Evolutionary conservation across 768 basidiomycete genomes (phyloP).

Genomic region (Amyloporia xantha): DNA sequence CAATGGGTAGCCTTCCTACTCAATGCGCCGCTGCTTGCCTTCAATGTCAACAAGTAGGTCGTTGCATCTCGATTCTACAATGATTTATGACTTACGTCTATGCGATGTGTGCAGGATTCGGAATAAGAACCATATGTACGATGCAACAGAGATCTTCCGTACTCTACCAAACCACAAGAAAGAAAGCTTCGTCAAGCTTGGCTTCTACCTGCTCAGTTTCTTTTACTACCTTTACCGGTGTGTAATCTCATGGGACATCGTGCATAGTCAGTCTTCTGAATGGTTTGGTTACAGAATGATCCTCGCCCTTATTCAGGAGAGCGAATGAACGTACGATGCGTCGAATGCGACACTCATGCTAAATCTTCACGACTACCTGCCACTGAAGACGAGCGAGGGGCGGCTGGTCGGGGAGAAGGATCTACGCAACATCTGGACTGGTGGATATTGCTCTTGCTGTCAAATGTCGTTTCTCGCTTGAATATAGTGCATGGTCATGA

Average conservation of each 20-base stretch:
- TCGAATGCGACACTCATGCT: neutral
- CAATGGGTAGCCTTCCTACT: slow-evolving; percentile 93
- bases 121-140: slow-evolving; percentile 95
- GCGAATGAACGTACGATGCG: slow-evolving; percentile 22
- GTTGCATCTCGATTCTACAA: too few species aligned
- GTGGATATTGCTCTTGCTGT: neutral
- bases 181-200: slow-evolving; percentile 92
- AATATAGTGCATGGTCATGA: slow-evolving; percentile 1
- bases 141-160: slow-evolving; percentile 98
- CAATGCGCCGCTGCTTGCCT: slow-evolving; percentile 83
- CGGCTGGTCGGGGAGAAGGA: neutral
- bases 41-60: slow-evolving; percentile 86
- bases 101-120: slow-evolving; percentile 69
- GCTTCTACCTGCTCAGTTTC: slow-evolving; percentile 87
- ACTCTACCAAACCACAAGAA: slow-evolving; percentile 92
- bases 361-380: neutral
- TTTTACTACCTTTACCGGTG: slow-evolving; percentile 90
- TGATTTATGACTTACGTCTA: too few species aligned
- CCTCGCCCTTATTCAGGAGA: slow-evolving; percentile 43
- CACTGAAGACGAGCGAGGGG: neutral
- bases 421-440: slow-evolving; percentile 3
- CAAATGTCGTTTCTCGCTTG: neutral
- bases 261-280: neutral
- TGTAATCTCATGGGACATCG: slow-evolving; percentile 22
- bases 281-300: slow-evolving; percentile 35